Evolutionary conservation across 2,329 filamentous ascomycete genomes (phyloP), one percentile per base, ranked within the genome.

Genomic region (Beauveria scarabaeidicola): DNA sequence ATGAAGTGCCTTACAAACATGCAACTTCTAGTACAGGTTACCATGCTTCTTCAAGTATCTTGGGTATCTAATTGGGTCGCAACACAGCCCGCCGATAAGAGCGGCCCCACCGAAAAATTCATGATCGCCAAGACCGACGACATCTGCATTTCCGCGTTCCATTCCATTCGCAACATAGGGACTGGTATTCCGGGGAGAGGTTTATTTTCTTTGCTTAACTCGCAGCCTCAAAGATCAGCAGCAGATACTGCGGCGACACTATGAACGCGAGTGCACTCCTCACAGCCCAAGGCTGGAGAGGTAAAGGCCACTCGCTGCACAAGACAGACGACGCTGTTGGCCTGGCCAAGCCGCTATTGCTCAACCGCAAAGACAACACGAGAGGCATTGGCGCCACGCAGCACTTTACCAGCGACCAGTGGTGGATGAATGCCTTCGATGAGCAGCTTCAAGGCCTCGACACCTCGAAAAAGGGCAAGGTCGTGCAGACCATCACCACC

Each of bases 371-470:
- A 74, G 81, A 87, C 66, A 89, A 96, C 72, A 88, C 82, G 29
- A 80, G 89, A 57, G 93, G 93, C 25, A 78, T 97, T 5, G 93
- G 93, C 58, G 86, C 89, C 70, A 91, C 90, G 72, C 78, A 80
- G 61, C 81, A 85, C 63, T 80, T 80, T 63, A 83, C 81, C 23
- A 83, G 80, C 66, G 93, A 97, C 70, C 91, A 96, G 72, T 99
- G 94, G 94, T 99, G 94, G 94, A 81, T 96, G 74, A 88, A 90
- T 61, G 94, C 94, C 11, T 97, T 96, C 66, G 93, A 97, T 73
- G 87, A 91, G 70, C 91, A 92, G 59, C 77, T 97, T 64, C 89
- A 94, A 72, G 89, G 87, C 4, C 80, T 96, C 57, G 88, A 89
- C 69, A 85, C 82, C 1, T 78, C 80, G 25, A 78, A 79, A 64